These are phyloP conservation scores for Gillenia trifoliata DNA, from an alignment of 306 rosid genomes.

Conservation along the genomic window DNA sequence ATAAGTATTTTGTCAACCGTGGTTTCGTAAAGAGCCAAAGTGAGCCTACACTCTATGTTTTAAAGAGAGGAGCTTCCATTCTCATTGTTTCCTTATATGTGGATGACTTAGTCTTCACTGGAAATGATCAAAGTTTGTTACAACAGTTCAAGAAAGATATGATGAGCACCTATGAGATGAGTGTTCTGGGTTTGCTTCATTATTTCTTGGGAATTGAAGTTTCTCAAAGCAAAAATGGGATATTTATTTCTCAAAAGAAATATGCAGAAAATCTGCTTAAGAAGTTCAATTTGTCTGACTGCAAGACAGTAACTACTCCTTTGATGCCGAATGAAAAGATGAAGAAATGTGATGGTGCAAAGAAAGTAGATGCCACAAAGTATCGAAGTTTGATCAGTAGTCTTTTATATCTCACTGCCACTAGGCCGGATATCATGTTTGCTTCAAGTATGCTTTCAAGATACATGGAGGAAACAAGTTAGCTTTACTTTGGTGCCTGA, in stretches of 20 bases:
- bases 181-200: neutral
- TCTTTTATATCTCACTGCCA: neutral
- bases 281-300: neutral
- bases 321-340: neutral
- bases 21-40: no score
- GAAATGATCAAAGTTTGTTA: no score
- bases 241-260: neutral
- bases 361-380: neutral
- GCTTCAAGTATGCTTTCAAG: conserved; percentile 4
- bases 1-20: no score
- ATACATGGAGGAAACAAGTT: conserved; percentile 1
- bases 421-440: neutral
- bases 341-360: neutral
- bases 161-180: conserved; percentile 9
- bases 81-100: no score
- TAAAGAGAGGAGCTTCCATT: no score
- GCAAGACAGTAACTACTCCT: neutral
- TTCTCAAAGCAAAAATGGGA: neutral
- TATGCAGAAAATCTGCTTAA: neutral
- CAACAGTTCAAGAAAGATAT: no score
- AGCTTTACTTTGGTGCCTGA: neutral
- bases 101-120: no score
- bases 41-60: no score
- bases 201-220: conserved; percentile 2
- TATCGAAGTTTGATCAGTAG: neutral